Percentiles rank a stretch among this genome's conserved stretches.
These are phyloP conservation scores for Corchorus capsularis DNA, from an alignment of 345 rosid genomes.

Conservation along the genomic window DNA sequence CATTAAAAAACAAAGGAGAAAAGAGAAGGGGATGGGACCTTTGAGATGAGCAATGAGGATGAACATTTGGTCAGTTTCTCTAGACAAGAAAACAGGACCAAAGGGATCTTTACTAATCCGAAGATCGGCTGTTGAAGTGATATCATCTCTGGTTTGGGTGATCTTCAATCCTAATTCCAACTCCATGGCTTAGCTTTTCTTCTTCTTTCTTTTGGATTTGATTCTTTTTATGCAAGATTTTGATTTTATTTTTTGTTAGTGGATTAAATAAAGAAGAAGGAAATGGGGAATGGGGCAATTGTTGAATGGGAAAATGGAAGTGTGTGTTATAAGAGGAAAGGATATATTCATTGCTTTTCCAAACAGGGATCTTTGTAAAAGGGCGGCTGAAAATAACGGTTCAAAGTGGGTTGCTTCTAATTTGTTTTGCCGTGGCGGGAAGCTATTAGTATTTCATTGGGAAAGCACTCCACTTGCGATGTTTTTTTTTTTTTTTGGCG, in stretches of 20 bases:
- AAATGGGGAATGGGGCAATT: neutral
- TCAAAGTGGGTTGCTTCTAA: constrained; percentile 18
- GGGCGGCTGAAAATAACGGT: neutral
- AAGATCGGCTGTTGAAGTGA: constrained; percentile 50
- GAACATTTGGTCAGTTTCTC: constrained; percentile 73
- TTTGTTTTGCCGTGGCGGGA: constrained; percentile 9
- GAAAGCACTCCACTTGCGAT: too few relatives aligned
- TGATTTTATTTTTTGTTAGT: neutral
- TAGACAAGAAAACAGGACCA: constrained; percentile 62
- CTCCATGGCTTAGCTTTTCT: constrained; percentile 49
- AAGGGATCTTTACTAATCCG: constrained; percentile 49
- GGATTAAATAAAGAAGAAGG: neutral
- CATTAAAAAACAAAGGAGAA: neutral
- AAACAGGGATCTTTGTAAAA: neutral
- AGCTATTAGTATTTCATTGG: neutral
- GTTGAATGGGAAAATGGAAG: neutral
- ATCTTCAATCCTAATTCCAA: constrained; percentile 78
- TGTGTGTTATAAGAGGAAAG: constrained; percentile 35
- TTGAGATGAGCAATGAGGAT: constrained; percentile 66
- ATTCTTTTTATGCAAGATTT: neutral
- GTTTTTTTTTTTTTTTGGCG: too few relatives aligned
- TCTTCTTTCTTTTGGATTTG: neutral
- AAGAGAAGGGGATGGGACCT: constrained; percentile 38
- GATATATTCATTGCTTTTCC: constrained; percentile 65
- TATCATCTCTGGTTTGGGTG: constrained; percentile 64